These are phyloP conservation scores for Suillus americanus DNA, from an alignment of 768 basidiomycete species.

Conservation along the genomic window DNA sequence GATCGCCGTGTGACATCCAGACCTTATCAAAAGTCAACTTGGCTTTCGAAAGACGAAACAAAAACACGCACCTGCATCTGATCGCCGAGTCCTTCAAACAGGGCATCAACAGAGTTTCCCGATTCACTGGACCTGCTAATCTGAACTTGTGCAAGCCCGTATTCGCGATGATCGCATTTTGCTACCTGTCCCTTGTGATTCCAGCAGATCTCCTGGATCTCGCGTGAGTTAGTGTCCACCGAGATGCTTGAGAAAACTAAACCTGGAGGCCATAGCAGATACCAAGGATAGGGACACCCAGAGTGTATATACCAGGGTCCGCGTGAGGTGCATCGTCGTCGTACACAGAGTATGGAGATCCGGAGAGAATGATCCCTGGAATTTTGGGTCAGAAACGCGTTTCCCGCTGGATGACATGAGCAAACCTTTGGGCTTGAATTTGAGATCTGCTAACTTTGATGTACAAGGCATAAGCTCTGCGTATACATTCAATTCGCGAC, in stretches of 20 bases:
- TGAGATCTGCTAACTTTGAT: slow-evolving; percentile 79
- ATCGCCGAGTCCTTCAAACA: slow-evolving; percentile 86
- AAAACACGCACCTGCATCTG: slow-evolving; percentile 72
- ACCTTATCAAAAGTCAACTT: slow-evolving; percentile 53
- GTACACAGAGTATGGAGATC: slow-evolving; percentile 98
- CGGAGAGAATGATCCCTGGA: slow-evolving; percentile 91
- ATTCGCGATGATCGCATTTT: slow-evolving; percentile 90
- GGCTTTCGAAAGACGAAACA: neutral
- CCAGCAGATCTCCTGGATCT: slow-evolving; percentile 86
- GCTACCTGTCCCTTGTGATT: slow-evolving; percentile 81
- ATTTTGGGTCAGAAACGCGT: neutral
- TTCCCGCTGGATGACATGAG: neutral
- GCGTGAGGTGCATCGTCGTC: slow-evolving; percentile 91
- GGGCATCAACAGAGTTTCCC: slow-evolving; percentile 54
- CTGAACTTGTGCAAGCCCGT: slow-evolving; percentile 85
- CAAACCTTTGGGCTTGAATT: slow-evolving; percentile 92
- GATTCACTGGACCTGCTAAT: slow-evolving; percentile 61
- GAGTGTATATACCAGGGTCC: slow-evolving; percentile 85
- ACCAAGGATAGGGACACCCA: slow-evolving; percentile 89
- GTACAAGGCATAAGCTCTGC: slow-evolving; percentile 98
- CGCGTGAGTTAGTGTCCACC: neutral
- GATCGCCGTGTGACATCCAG: slow-evolving; percentile 99
- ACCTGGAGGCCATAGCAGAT: slow-evolving; percentile 98
- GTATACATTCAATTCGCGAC: slow-evolving; percentile 96
- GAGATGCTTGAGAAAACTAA: slow-evolving; percentile 15